Conservation (phyloP, 257 asterid genomes). For the Coffea canephora region DNA sequence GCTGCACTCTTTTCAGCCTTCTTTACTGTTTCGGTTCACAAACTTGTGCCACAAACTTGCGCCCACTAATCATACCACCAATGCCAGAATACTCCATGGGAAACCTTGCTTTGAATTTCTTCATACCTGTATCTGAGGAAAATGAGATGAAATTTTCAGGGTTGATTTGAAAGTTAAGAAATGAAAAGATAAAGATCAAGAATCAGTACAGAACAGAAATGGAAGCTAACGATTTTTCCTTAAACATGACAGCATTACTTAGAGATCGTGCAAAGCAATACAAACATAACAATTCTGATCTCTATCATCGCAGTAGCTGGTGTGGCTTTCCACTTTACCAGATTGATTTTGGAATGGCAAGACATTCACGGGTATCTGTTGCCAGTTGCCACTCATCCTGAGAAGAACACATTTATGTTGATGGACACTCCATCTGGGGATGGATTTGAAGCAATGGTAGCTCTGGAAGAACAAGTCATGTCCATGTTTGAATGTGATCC, state of each 20-base stretch:
- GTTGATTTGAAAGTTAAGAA: slow-evolving; percentile 1
- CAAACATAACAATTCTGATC: background rate
- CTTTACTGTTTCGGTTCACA: background rate
- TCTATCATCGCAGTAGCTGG: background rate
- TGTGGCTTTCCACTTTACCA: background rate
- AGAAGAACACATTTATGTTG: background rate
- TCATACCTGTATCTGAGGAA: background rate
- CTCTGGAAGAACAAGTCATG: background rate
- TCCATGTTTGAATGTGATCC: background rate
- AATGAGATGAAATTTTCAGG: background rate
- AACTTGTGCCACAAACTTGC: background rate
- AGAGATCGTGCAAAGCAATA: background rate
- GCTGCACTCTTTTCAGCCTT: background rate
- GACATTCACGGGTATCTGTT: background rate
- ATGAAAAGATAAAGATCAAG: background rate
- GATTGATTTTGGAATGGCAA: slow-evolving; percentile 4
- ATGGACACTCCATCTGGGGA: background rate
- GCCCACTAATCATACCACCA: background rate
- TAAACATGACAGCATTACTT: background rate
- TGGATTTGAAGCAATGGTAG: background rate
- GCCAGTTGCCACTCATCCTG: background rate
- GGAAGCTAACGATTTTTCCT: background rate
- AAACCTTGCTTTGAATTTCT: background rate
- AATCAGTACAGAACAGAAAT: background rate
- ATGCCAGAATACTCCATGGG: background rate